These are phyloP conservation scores for Lentinula edodes DNA, from an alignment of 768 basidiomycete genomes.

Conservation along the genomic window DNA sequence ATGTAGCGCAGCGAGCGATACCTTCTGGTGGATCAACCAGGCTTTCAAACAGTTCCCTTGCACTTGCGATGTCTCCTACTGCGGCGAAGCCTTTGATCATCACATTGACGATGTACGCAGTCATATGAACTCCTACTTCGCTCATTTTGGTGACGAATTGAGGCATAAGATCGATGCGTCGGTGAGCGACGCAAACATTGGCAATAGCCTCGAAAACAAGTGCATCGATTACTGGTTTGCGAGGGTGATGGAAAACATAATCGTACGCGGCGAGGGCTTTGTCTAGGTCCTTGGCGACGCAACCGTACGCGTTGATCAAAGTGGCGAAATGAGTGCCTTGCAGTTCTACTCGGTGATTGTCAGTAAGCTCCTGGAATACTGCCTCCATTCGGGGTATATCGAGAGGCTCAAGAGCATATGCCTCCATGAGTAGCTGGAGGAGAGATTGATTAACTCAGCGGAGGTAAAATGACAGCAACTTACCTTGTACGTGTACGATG, in stretches of 20 bases:
- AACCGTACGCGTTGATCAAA: constrained; percentile 86
- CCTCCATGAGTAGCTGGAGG: constrained; percentile 76
- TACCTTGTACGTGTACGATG: constrained; percentile 93
- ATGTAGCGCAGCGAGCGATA: constrained; percentile 79
- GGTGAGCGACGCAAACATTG: constrained; percentile 77
- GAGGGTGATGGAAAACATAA: constrained; percentile 53
- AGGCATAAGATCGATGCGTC: constrained; percentile 72
- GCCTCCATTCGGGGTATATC: constrained; percentile 67
- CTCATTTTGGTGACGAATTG: constrained; percentile 60
- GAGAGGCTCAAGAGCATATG: constrained; percentile 84
- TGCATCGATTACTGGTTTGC: constrained; percentile 63
- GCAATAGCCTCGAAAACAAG: constrained; percentile 88
- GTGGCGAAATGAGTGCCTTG: constrained; percentile 62
- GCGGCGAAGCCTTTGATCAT: constrained; percentile 71
- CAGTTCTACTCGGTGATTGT: constrained; percentile 35
- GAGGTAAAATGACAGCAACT: constrained; percentile 10
- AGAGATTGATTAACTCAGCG: neutral
- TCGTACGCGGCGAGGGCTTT: constrained; percentile 77
- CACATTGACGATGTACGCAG: constrained; percentile 91
- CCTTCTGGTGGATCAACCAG: constrained; percentile 78
- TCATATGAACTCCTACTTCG: constrained; percentile 70
- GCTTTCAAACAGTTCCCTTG: constrained; percentile 74
- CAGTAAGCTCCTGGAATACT: constrained; percentile 56
- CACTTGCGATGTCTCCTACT: constrained; percentile 61
- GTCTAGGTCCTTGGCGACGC: constrained; percentile 69